phyloP scores from a whole-genome alignment of 2,329 filamentous ascomycete species.

The Sarocladium strictum region DNA sequence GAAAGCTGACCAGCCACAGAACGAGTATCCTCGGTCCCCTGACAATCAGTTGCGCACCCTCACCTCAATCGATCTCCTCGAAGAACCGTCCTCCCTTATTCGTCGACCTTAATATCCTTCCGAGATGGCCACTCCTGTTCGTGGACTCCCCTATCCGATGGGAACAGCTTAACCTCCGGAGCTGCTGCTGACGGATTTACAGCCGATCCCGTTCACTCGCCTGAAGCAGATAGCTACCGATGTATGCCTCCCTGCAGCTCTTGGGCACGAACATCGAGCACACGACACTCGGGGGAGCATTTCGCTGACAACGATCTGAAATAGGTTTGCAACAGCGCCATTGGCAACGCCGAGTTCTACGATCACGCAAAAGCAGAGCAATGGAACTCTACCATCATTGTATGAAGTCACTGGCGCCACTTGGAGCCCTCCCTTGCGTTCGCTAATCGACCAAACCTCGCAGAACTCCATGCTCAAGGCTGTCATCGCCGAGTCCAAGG shows the following conservation, averaged over 20 bases:
- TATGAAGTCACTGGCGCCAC: conserved; percentile 39
- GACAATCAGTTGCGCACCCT: not conserved
- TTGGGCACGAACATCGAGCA: not conserved
- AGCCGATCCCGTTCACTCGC: conserved; percentile 72
- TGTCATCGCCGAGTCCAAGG: conserved; percentile 68
- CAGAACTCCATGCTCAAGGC: conserved; percentile 72
- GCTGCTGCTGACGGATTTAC: conserved; percentile 17
- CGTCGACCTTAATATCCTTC: conserved; percentile 7
- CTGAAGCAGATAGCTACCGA: conserved; percentile 82
- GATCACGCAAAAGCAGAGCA: conserved; percentile 77
- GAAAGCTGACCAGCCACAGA: not conserved
- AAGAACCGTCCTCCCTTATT: not conserved
- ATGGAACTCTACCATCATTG: conserved; percentile 93
- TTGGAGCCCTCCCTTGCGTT: conserved; percentile 8
- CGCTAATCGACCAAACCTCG: conserved; percentile 6
- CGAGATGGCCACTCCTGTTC: conserved; percentile 34
- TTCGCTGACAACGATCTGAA: conserved; percentile 14
- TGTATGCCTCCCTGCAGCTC: conserved; percentile 43
- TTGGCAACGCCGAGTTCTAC: conserved; percentile 72
- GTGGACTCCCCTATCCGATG: not conserved
- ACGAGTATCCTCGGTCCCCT: not conserved
- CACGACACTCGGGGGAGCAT: not conserved
- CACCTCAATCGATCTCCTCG: not conserved
- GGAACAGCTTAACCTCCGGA: not conserved
- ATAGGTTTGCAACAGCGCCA: conserved; percentile 76